Percentiles rank a stretch among this genome's conserved stretches.
Evolutionary conservation across 495 filamentous ascomycete genomes (phyloP).

Genomic region (Podospora anserina): DNA sequence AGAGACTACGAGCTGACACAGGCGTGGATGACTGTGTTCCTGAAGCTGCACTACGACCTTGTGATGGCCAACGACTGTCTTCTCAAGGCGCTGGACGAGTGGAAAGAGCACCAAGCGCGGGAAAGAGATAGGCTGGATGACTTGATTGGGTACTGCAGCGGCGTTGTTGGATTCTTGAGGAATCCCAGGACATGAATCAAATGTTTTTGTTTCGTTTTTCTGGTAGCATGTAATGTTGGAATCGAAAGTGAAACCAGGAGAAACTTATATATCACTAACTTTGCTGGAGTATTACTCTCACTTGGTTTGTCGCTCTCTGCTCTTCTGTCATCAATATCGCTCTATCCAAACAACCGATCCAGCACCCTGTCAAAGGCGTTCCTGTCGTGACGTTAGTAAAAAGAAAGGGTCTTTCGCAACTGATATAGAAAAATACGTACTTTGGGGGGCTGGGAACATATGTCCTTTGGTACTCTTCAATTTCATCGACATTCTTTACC

Average conservation of each 20-base stretch:
- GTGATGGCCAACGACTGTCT: slow-evolving; percentile 42
- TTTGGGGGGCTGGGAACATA: slow-evolving; percentile 57
- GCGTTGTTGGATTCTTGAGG: slow-evolving; percentile 84
- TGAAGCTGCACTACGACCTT: slow-evolving; percentile 65
- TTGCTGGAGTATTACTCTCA: neutral
- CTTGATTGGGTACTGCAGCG: slow-evolving; percentile 80
- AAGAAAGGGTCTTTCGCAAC: no score
- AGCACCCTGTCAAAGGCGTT: slow-evolving; percentile 27
- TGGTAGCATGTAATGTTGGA: neutral
- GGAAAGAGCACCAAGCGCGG: slow-evolving; percentile 62
- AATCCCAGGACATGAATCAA: slow-evolving; percentile 51
- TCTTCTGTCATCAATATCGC: neutral
- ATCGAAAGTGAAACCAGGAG: neutral
- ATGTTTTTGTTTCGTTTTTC: neutral
- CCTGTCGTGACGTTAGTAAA: slow-evolving; percentile 14
- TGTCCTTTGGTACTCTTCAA: slow-evolving; percentile 69
- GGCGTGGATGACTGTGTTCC: slow-evolving; percentile 93
- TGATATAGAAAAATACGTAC: slow-evolving; percentile 41
- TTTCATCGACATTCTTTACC: slow-evolving; percentile 59
- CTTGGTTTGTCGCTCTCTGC: neutral
- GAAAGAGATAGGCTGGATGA: slow-evolving; percentile 69
- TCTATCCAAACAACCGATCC: slow-evolving; percentile 32
- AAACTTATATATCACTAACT: neutral
- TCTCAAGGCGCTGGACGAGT: slow-evolving; percentile 54
- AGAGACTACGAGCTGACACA: slow-evolving; percentile 90